A percentile compares a stretch with the other conserved stretches of the same genome.
Evolutionary conservation across 1,284 basidiomycete genomes (phyloP).

Genomic region (Porogramme epimiltina): DNA sequence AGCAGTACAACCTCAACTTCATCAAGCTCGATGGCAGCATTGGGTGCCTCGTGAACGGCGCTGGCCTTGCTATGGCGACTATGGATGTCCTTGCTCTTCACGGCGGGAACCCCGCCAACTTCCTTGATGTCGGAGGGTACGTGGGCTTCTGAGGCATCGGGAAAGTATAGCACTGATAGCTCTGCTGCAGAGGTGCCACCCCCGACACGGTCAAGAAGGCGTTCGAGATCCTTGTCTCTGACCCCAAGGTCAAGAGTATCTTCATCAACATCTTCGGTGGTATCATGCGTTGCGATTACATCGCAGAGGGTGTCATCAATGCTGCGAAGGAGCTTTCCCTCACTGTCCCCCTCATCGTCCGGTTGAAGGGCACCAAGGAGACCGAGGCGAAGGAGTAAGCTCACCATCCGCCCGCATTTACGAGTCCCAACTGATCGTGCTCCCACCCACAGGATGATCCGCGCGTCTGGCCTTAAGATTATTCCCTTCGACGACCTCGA

Average conservation of each 20-base stretch:
- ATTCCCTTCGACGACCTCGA: conserved; percentile 87
- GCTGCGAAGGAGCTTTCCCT: conserved; percentile 92
- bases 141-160: conserved; percentile 22
- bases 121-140: conserved; percentile 96
- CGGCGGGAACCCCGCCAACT: conserved; percentile 97
- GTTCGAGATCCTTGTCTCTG: conserved; percentile 91
- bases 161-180: conserved; percentile 8
- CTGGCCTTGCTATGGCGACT: conserved; percentile 99
- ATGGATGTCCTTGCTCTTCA: conserved; percentile 98
- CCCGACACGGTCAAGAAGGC: conserved; percentile 99
- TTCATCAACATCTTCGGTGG: conserved; percentile 98
- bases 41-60: conserved; percentile 98
- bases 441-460: conserved; percentile 73
- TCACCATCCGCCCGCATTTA: not conserved
- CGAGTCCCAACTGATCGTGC: not conserved
- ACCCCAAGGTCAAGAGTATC: conserved; percentile 95
- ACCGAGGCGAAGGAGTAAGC: conserved; percentile 90
- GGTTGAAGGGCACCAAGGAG: conserved; percentile 97
- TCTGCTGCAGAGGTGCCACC: conserved; percentile 78
- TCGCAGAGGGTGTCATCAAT: conserved; percentile 97
- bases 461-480: conserved; percentile 90
- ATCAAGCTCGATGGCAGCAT: conserved; percentile 99
- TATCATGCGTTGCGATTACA: conserved; percentile 99
- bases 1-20: conserved; percentile 95
- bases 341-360: conserved; percentile 87